Conservation (phyloP, 257 asterid genomes). For the Marsdenia floribunda region DNA sequence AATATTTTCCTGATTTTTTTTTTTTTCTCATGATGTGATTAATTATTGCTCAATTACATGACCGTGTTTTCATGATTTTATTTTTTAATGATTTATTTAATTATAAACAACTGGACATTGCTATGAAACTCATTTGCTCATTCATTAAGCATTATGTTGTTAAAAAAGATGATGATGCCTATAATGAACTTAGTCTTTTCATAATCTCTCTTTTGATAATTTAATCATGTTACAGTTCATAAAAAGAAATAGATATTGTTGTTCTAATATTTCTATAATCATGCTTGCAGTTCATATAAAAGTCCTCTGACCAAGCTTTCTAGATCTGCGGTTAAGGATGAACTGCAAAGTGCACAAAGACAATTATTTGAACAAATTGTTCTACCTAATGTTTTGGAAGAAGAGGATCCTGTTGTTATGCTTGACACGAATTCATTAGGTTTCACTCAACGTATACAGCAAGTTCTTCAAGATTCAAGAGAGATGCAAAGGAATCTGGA, state of each 20-base stretch:
- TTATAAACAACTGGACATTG: not conserved
- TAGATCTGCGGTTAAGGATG: constrained; percentile 67
- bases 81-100: not conserved
- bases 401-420: constrained; percentile 45
- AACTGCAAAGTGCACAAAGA: constrained; percentile 72
- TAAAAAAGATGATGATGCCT: not conserved
- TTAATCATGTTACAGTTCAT: not conserved
- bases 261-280: not conserved
- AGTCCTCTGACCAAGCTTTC: constrained; percentile 63
- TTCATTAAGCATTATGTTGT: not conserved
- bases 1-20: not conserved
- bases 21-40: no score
- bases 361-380: constrained; percentile 58
- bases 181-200: not conserved
- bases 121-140: not conserved
- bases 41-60: no score
- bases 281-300: constrained; percentile 44
- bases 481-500: constrained; percentile 75
- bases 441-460: constrained; percentile 56
- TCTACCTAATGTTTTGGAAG: constrained; percentile 51
- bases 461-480: constrained; percentile 59
- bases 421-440: constrained; percentile 40
- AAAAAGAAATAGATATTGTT: not conserved
- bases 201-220: not conserved
- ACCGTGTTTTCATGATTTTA: no score